Conservation (phyloP, 176 grass and related monocot species). For the Aegilops speltoides region DNA sequence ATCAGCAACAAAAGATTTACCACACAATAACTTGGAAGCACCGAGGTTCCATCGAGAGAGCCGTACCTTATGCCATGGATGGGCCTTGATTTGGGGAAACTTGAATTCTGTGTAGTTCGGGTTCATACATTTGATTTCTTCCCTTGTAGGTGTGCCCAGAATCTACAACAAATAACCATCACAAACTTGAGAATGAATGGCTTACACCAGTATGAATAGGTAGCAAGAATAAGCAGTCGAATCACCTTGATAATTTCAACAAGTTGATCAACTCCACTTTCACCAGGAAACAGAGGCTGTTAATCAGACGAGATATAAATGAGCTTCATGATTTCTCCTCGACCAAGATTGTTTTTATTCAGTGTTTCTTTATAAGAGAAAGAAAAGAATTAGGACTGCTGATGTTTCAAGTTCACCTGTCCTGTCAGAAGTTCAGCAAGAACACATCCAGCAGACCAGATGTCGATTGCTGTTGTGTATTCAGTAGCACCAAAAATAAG, state of each 20-base stretch:
- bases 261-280: slow-evolving; percentile 75
- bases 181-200: background rate
- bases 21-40: background rate
- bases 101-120: slow-evolving; percentile 89
- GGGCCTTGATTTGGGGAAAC: slow-evolving; percentile 91
- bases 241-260: slow-evolving; percentile 84
- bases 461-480: slow-evolving; percentile 76
- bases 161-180: slow-evolving; percentile 36
- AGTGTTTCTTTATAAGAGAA: background rate
- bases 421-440: slow-evolving; percentile 66
- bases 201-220: background rate
- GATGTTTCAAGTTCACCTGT: slow-evolving; percentile 39
- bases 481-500: slow-evolving; percentile 83
- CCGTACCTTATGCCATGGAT: slow-evolving; percentile 90
- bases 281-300: slow-evolving; percentile 79
- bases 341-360: background rate
- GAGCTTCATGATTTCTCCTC: background rate
- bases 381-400: slow-evolving; percentile 5
- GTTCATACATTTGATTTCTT: slow-evolving; percentile 99
- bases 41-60: background rate
- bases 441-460: slow-evolving; percentile 82
- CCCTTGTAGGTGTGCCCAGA: slow-evolving; percentile 91
- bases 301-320: slow-evolving; percentile 19
- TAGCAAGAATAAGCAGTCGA: background rate
- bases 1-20: slow-evolving; percentile 9